Evolutionary conservation across 2,329 filamentous ascomycete genomes (phyloP).

Genomic region (Blastomyces emzantsi): DNA sequence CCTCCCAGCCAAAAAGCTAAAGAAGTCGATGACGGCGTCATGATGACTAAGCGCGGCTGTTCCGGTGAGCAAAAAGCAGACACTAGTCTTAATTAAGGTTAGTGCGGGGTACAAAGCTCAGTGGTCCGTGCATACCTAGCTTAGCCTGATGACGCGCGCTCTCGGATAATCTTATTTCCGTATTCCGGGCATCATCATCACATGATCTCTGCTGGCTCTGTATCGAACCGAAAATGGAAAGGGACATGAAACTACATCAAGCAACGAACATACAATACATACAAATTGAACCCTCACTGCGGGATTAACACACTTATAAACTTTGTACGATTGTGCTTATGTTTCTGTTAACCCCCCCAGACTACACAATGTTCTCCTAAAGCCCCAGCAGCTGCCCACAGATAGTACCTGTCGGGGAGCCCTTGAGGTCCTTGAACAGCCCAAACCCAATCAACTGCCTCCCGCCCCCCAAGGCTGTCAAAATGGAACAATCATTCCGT

Average conservation of each 20-base stretch:
- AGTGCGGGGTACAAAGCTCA: too few relatives aligned
- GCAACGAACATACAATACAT: too few relatives aligned
- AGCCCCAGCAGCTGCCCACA: not conserved
- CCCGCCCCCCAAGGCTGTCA: not conserved
- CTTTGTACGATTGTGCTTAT: not conserved
- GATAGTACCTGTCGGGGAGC: not conserved
- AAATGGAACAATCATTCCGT: conserved; percentile 37
- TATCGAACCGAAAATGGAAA: too few relatives aligned
- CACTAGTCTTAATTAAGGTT: too few relatives aligned
- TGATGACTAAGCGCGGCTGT: not conserved
- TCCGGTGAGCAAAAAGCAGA: too few relatives aligned
- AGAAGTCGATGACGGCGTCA: not conserved
- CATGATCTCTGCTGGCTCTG: too few relatives aligned
- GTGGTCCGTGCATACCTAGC: too few relatives aligned
- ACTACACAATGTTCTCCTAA: not conserved
- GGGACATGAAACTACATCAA: too few relatives aligned
- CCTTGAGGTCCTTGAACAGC: not conserved
- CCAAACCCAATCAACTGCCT: not conserved
- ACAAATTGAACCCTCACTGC: not conserved
- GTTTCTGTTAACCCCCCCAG: not conserved
- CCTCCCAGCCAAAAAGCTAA: too few relatives aligned
- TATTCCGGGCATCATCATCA: too few relatives aligned
- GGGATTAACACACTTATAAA: not conserved
- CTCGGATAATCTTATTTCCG: too few relatives aligned
- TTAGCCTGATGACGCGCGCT: too few relatives aligned